Conservation (phyloP, 169 alveolate genomes). For the Plasmodium reichenowi region DNA sequence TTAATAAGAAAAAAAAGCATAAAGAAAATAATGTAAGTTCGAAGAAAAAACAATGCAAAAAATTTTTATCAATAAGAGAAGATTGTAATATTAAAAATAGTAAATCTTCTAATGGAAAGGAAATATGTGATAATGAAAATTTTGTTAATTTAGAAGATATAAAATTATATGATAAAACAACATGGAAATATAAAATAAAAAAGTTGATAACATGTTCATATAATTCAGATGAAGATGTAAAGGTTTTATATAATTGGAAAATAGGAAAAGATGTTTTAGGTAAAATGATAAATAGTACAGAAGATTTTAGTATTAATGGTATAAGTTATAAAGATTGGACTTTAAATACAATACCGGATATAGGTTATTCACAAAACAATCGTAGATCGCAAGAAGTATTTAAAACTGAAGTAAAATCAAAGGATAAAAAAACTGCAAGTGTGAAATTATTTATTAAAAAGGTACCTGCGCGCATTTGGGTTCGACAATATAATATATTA, state of each 20-base stretch:
- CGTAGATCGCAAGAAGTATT: constrained; percentile 80
- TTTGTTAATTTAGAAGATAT: no score
- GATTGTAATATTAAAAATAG: no score
- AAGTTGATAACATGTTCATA: no score
- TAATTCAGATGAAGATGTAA: no score
- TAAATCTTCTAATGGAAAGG: no score
- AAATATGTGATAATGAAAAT: no score
- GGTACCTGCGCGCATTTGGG: constrained; percentile 84
- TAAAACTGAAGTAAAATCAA: constrained; percentile 46
- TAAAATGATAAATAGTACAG: constrained; percentile 37
- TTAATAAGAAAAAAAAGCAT: no score
- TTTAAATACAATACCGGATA: constrained; percentile 66
- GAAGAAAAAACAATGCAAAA: no score
- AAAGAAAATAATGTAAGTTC: no score
- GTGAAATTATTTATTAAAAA: constrained; percentile 80
- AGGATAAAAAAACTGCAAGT: constrained; percentile 24
- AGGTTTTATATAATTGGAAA: constrained; percentile 19
- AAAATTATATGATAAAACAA: no score
- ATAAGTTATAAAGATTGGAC: constrained; percentile 78
- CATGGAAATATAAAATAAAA: no score
- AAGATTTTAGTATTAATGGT: constrained; percentile 61
- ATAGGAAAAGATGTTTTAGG: background rate
- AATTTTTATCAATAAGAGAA: no score
- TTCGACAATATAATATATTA: constrained; percentile 80
- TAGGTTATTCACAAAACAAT: constrained; percentile 78